Evolutionary conservation across 1,284 basidiomycete genomes (phyloP).

Genomic region (Ganoderma lingzhi): DNA sequence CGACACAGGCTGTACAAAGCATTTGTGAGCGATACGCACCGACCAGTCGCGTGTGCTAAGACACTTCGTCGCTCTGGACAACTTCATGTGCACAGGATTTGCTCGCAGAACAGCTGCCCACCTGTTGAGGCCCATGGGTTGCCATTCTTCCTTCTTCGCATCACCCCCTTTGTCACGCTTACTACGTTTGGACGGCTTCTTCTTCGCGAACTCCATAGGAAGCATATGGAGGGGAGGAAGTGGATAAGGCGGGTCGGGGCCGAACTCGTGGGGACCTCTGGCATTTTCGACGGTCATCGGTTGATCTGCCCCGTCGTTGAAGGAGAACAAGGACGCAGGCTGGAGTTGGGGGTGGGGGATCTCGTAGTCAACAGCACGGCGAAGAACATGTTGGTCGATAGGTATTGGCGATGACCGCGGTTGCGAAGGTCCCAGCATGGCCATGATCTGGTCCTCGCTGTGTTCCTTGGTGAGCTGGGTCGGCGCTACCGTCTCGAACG

Average conservation of each 20-base stretch:
- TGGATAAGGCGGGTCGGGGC: conserved; percentile 55
- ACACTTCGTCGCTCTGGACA: conserved; percentile 76
- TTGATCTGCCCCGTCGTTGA: conserved; percentile 29
- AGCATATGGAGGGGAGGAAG: conserved; percentile 68
- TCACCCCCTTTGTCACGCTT: conserved; percentile 54
- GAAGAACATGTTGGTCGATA: conserved; percentile 9
- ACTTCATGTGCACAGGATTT: conserved; percentile 77
- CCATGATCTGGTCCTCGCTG: conserved; percentile 31
- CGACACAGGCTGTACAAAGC: background rate
- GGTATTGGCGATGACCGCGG: conserved; percentile 14
- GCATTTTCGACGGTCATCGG: conserved; percentile 29
- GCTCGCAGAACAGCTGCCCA: conserved; percentile 76
- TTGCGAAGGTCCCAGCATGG: conserved; percentile 21
- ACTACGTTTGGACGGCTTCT: conserved; percentile 66
- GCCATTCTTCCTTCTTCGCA: conserved; percentile 68
- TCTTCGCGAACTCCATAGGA: conserved; percentile 71
- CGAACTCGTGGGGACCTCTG: conserved; percentile 15
- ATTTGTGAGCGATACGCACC: conserved; percentile 51
- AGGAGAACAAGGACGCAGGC: conserved; percentile 11
- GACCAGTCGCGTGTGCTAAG: conserved; percentile 82
- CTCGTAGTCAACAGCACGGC: conserved; percentile 19
- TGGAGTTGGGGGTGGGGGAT: conserved; percentile 24
- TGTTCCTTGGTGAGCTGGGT: conserved; percentile 16
- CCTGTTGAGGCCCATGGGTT: conserved; percentile 70
- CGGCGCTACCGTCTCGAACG: conserved; percentile 11